These are phyloP conservation scores for Aspergillus phoenicis DNA, from an alignment of 2,329 filamentous ascomycete genomes.

Conservation along the genomic window DNA sequence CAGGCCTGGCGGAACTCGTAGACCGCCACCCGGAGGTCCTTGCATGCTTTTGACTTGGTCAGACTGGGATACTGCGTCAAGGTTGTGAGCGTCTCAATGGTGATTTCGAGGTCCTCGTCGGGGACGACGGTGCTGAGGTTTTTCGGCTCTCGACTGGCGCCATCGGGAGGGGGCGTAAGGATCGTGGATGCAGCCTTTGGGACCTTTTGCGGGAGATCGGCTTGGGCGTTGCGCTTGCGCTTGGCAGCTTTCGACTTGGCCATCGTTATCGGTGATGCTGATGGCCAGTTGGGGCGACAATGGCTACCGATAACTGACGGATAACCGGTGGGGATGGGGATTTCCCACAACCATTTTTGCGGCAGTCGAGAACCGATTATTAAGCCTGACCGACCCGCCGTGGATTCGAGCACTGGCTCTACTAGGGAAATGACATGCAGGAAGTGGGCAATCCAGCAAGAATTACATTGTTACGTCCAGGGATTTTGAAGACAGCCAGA, in stretches of 20 bases:
- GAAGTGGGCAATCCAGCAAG: background rate
- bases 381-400: background rate
- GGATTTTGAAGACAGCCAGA: too few relatives aligned
- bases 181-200: conserved; percentile 21
- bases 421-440: background rate
- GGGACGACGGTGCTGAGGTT: conserved; percentile 30
- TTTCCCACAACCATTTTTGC: background rate
- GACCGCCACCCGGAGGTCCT: conserved; percentile 66
- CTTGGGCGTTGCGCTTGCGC: conserved; percentile 34
- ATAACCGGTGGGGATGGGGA: background rate
- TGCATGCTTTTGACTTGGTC: conserved; percentile 70
- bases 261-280: conserved; percentile 18
- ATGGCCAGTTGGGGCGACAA: background rate
- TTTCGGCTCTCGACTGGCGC: conserved; percentile 27
- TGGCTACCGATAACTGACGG: background rate
- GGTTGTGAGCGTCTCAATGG: conserved; percentile 64
- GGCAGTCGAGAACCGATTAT: background rate
- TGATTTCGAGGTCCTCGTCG: conserved; percentile 67
- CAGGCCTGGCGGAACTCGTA: conserved; percentile 71
- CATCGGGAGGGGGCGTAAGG: conserved; percentile 31
- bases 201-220: conserved; percentile 29
- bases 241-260: conserved; percentile 35
- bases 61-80: conserved; percentile 62
- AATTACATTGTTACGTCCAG: background rate
- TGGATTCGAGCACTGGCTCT: background rate